phyloP scores from a whole-genome alignment of 169 alveolate species.

The Plasmodium vinckei region DNA sequence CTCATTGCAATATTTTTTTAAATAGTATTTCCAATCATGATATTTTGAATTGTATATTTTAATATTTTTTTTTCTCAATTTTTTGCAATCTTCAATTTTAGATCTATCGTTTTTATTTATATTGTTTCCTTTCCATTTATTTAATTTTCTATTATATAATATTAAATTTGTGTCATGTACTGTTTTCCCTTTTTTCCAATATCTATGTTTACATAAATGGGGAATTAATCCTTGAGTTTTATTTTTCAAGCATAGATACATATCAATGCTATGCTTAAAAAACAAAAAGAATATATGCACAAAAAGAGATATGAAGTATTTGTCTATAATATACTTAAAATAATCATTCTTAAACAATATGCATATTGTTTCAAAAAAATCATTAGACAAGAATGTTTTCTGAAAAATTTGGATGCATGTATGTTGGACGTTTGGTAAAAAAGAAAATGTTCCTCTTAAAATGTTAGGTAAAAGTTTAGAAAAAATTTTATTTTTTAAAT shows the following conservation, averaged over 20 bases:
- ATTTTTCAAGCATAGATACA: conserved; percentile 23
- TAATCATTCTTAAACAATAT: conserved; percentile 45
- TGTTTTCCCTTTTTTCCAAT: not conserved
- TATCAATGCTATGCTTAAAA: conserved; percentile 60
- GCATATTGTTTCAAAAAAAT: conserved; percentile 45
- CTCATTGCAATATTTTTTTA: conserved; percentile 51
- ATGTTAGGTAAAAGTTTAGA: conserved; percentile 42
- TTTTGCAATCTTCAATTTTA: not conserved
- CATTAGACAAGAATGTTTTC: conserved; percentile 30
- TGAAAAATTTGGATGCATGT: conserved; percentile 55
- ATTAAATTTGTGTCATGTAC: not conserved
- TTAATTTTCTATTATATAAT: not conserved
- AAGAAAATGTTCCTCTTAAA: conserved; percentile 73
- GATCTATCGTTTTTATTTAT: not conserved
- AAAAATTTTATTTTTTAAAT: conserved; percentile 18
- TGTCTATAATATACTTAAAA: conserved; percentile 60
- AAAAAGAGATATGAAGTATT: conserved; percentile 50
- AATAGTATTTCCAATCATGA: conserved; percentile 26
- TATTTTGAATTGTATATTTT: conserved; percentile 17
- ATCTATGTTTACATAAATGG: conserved; percentile 1
- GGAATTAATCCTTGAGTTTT: conserved; percentile 40
- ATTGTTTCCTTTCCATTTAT: conserved; percentile 1
- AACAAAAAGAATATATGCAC: conserved; percentile 35
- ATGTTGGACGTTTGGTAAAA: conserved; percentile 34
- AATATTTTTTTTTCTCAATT: not conserved